Conservation (phyloP, 306 rosid species). For the Quercus agrifolia region DNA sequence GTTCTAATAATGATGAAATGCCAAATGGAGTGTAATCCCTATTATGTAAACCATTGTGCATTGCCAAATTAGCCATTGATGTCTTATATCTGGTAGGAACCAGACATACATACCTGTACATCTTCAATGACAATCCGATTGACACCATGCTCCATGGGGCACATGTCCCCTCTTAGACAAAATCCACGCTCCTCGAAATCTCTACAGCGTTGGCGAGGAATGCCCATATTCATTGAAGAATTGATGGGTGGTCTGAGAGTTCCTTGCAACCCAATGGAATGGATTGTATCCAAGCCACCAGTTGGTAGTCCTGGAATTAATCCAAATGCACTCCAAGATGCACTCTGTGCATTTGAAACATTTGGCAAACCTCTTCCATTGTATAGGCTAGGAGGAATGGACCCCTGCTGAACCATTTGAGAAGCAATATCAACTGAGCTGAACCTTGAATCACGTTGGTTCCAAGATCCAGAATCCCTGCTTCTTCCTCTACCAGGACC, state of each 20-base stretch:
- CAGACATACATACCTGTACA: slow-evolving; percentile 69
- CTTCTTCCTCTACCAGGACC: slow-evolving; percentile 89
- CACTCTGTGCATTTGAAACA: slow-evolving; percentile 77
- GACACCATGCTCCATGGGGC: slow-evolving; percentile 98
- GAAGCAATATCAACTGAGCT: slow-evolving; percentile 75
- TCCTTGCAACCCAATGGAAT: slow-evolving; percentile 84
- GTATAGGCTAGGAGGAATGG: slow-evolving; percentile 70
- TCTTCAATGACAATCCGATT: slow-evolving; percentile 97
- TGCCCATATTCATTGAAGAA: slow-evolving; percentile 70
- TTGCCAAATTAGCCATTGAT: slow-evolving; percentile 2
- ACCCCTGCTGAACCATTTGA: slow-evolving; percentile 77
- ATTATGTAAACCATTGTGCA: slow-evolving; percentile 7
- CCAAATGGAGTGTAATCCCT: not conserved
- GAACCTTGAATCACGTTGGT: slow-evolving; percentile 78
- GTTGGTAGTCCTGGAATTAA: slow-evolving; percentile 78
- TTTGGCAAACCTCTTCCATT: slow-evolving; percentile 76
- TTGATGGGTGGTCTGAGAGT: slow-evolving; percentile 78
- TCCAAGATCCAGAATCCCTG: slow-evolving; percentile 80
- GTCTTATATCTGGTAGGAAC: not conserved
- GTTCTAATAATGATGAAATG: not conserved
- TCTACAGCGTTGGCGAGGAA: slow-evolving; percentile 90
- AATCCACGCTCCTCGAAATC: slow-evolving; percentile 99
- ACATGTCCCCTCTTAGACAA: slow-evolving; percentile 99
- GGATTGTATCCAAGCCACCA: slow-evolving; percentile 80
- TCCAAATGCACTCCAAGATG: slow-evolving; percentile 88